Base-by-base conservation (phyloP, 345 rosid genomes). In the Bruguiera gymnorhiza region DNA sequence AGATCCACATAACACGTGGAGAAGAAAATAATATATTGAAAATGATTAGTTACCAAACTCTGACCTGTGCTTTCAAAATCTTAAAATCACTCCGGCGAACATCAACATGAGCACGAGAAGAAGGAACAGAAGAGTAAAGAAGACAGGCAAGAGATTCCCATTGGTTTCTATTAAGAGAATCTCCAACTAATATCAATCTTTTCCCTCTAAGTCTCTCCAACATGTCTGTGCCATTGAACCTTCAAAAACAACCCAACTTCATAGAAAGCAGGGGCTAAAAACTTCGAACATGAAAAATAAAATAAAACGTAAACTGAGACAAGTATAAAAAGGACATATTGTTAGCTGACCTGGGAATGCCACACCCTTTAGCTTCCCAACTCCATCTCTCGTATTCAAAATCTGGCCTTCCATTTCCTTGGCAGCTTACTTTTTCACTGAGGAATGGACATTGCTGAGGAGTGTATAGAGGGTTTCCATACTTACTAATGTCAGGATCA, bases 121-220 rank as follows among this genome's bases (percentile, higher is more conserved):
- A 54, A 73, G 81, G 76, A 10, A 77, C 31, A 21, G 82, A 70
- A 61, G 87, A 78, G 68, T 82, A 83, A 50, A 87, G 81, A 67
- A 85, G 83, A 54, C 85, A 85, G 70, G 81, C 80, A 52, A 87
- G 86, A 54, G 91, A 83, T 60, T 87, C 89, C 78, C 83, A 85
- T 85, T 85, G 88, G 77, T 85, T 83, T 75, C 83, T 68, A 78
- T 83, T 83, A 21, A 87, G 81, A 1, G 88, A 87, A 59, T 87
- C 87, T 66, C 87, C 88, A 26, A 83, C 86, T 58, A 87, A 46
- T 46, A 83, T 76, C 60, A 85, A 56, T 59, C 87, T 80, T 78
- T 85, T 87, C 69, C 87, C 85, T 76, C 78, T 69, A 11, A 85
- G 79, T 23, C 79, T 81, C 68, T 77, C 80, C 67, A 83, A 64